Conservation (phyloP, 352 stramenopile species). For the Phytopythium litorale region DNA sequence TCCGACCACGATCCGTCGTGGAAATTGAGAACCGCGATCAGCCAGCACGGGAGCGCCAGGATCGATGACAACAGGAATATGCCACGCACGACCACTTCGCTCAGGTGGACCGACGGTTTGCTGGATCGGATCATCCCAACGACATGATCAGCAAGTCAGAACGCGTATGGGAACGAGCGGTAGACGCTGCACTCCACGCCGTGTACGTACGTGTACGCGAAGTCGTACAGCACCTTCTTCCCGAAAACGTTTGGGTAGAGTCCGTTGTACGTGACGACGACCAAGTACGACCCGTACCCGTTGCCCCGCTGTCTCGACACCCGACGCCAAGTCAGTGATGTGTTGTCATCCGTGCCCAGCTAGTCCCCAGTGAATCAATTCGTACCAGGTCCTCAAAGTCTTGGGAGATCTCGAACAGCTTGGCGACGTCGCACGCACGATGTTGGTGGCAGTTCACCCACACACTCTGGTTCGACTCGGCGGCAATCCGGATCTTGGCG, state of each 20-base stretch:
- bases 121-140: slow-evolving; percentile 19
- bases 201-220: slow-evolving; percentile 73
- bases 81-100: slow-evolving; percentile 62
- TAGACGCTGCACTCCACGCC: background rate
- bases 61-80: slow-evolving; percentile 57
- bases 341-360: background rate
- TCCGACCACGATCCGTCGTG: slow-evolving; percentile 43
- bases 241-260: slow-evolving; percentile 77
- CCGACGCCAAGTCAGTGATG: slow-evolving; percentile 1
- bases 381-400: slow-evolving; percentile 51
- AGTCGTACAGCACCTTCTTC: slow-evolving; percentile 63
- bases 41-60: slow-evolving; percentile 66
- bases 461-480: slow-evolving; percentile 72
- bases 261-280: slow-evolving; percentile 55
- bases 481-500: slow-evolving; percentile 43
- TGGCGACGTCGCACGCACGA: slow-evolving; percentile 36
- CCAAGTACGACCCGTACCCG: slow-evolving; percentile 61
- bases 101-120: slow-evolving; percentile 61
- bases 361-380: background rate
- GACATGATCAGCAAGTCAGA: background rate
- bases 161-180: background rate
- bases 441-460: slow-evolving; percentile 58
- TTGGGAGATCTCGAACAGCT: slow-evolving; percentile 70
- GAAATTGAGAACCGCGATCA: slow-evolving; percentile 58
- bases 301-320: slow-evolving; percentile 39